Conservation (phyloP, 805 yeast species). For the Saccharomycopsis schoenii region DNA sequence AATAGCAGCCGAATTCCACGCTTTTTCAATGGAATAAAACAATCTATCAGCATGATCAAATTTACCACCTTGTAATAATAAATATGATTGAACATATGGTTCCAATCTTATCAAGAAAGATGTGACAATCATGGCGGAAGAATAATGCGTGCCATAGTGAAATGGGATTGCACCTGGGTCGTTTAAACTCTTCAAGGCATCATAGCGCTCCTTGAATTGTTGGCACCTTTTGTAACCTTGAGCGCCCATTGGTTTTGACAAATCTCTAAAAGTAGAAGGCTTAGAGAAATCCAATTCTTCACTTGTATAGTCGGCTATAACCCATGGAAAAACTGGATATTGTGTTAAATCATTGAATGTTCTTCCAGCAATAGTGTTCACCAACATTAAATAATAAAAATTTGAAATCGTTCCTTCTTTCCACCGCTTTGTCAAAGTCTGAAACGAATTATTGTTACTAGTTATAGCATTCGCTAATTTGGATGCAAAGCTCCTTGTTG, state of each 20-base stretch:
- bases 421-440: conserved; percentile 62
- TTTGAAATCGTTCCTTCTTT: conserved; percentile 68
- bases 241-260: conserved; percentile 89
- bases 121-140: conserved; percentile 88
- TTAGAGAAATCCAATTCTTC: conserved; percentile 55
- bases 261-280: conserved; percentile 57
- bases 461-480: conserved; percentile 39
- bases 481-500: conserved; percentile 28
- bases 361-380: conserved; percentile 80
- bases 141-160: conserved; percentile 89
- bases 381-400: conserved; percentile 68
- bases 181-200: conserved; percentile 52
- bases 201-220: conserved; percentile 61
- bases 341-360: conserved; percentile 85
- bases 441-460: conserved; percentile 26
- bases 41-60: conserved; percentile 84
- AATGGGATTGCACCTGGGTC: conserved; percentile 63
- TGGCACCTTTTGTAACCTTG: conserved; percentile 51
- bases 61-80: conserved; percentile 74
- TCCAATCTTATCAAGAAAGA: conserved; percentile 66
- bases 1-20: conserved; percentile 71
- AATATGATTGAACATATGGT: conserved; percentile 74
- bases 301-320: conserved; percentile 72
- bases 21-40: conserved; percentile 61
- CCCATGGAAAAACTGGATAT: conserved; percentile 90